Evolutionary conservation across 2,329 filamentous ascomycete species (phyloP), one percentile per base, ranked within the genome.

Genomic region (Lecanicillium sp.): DNA sequence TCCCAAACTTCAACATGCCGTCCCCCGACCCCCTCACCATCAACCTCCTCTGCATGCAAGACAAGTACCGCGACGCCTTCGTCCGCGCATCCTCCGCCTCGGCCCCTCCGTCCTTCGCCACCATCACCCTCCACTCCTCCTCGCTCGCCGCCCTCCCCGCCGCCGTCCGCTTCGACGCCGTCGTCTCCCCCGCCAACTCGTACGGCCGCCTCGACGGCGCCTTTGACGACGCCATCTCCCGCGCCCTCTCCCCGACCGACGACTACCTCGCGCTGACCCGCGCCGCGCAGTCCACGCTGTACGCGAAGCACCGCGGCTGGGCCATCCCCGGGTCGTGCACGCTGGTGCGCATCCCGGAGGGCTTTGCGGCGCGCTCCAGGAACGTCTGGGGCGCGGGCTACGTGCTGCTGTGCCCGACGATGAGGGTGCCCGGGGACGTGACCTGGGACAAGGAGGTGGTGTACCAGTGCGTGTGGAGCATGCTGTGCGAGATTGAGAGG

Each of bases 181-280:
- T 78, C 35, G 73, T 78, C 19, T 78, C 75, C 1, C 75, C 75
- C 0, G 73, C 75, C 35, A 78, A 78, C 54, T 77, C 73, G 1
- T 78, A 77, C 56, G 75, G 67, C 23, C 66, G 68, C 1, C 67
- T 80, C 1, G 75, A 79, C 52, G 76, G 77, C 23, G 72, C 67
- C 40, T 79, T 78, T 52, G 74, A 78, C 58, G 70, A 76, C 52
- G 75, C 75, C 20, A 73, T 79, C 47, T 77, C 74, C 0, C 64
- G 67, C 26, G 65, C 66, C 10, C 70, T 77, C 51, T 69, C 70
- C 1, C 73, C 72, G 0, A 51, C 52, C 4, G 56, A 67, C 20
- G 65, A 72, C 44, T 78, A 77, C 52, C 53, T 65, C 17, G 72
- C 72, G 1, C 64, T 78, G 1, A 78, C 74, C 0, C 57, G 60